phyloP scores from a whole-genome alignment of 2,329 filamentous ascomycete genomes.

The Aspergillus pseudotamarii region DNA sequence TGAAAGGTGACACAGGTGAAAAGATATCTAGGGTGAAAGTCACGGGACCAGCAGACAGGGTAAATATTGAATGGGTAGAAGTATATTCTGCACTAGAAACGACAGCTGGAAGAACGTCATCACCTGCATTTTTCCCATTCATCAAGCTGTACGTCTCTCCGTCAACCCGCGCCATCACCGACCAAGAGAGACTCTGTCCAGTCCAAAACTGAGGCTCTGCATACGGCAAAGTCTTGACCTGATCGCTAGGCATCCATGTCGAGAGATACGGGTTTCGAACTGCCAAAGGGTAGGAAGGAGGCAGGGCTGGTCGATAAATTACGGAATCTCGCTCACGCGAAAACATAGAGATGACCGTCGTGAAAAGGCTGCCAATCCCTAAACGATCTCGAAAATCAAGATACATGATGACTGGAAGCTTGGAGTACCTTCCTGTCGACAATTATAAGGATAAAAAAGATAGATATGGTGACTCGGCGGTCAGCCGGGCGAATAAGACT shows the following conservation, averaged over 20 bases:
- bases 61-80: constrained; percentile 46
- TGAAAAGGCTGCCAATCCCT: constrained; percentile 26
- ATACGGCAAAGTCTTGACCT: constrained; percentile 39
- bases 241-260: constrained; percentile 48
- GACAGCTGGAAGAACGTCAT: constrained; percentile 34
- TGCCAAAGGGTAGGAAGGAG: constrained; percentile 49
- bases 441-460: background rate
- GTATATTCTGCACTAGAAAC: constrained; percentile 44
- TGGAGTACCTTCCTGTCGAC: background rate
- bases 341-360: constrained; percentile 22
- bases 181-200: constrained; percentile 46
- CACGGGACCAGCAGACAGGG: constrained; percentile 39
- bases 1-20: constrained; percentile 47
- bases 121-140: constrained; percentile 35
- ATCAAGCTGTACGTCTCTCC: constrained; percentile 47
- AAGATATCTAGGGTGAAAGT: constrained; percentile 47
- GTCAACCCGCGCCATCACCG: constrained; percentile 46
- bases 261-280: constrained; percentile 49
- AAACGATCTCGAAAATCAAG: constrained; percentile 19
- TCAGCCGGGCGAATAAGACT: background rate
- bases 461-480: background rate
- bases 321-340: constrained; percentile 13
- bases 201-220: constrained; percentile 48
- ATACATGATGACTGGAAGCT: constrained; percentile 10
- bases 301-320: constrained; percentile 31